phyloP scores from a whole-genome alignment of 768 basidiomycete genomes.

The Boletus subparvulus region DNA sequence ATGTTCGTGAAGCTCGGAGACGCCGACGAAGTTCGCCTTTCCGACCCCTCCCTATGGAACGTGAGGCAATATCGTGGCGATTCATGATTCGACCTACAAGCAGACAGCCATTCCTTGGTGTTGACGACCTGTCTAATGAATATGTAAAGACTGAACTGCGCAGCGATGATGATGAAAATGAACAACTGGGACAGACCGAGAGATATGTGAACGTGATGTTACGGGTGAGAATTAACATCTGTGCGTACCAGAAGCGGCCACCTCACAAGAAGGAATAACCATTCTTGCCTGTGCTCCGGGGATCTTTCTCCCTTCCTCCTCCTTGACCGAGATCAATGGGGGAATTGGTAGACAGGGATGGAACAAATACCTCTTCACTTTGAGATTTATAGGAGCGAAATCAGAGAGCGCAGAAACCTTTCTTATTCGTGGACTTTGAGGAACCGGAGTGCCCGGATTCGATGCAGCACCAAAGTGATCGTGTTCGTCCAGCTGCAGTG shows the following conservation, averaged over 20 bases:
- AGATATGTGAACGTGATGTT: conserved; percentile 4
- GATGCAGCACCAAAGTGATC: conserved; percentile 23
- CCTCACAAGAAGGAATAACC: conserved; percentile 72
- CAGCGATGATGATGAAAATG: conserved; percentile 79
- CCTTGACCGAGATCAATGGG: conserved; percentile 22
- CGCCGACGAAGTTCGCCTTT: conserved; percentile 76
- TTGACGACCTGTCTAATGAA: conserved; percentile 91
- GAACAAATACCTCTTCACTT: conserved; percentile 61
- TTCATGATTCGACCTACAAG: conserved; percentile 55
- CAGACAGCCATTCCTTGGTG: conserved; percentile 88
- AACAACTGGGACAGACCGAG: conserved; percentile 52
- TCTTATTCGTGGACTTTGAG: conserved; percentile 52
- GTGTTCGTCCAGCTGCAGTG: conserved; percentile 61
- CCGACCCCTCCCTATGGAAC: conserved; percentile 70
- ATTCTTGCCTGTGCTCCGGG: conserved; percentile 58
- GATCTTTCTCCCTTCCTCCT: conserved; percentile 37
- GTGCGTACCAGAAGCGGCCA: conserved; percentile 81
- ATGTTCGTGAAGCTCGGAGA: conserved; percentile 71
- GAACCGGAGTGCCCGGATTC: conserved; percentile 23
- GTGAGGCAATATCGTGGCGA: not conserved
- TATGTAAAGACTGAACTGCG: conserved; percentile 85
- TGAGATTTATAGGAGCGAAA: conserved; percentile 87
- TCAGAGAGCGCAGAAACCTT: conserved; percentile 85
- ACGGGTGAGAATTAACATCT: not conserved
- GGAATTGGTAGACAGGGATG: not conserved